These are phyloP conservation scores for Phyllosticta citriasiana DNA, from an alignment of 2,329 filamentous ascomycete species.

Conservation along the genomic window DNA sequence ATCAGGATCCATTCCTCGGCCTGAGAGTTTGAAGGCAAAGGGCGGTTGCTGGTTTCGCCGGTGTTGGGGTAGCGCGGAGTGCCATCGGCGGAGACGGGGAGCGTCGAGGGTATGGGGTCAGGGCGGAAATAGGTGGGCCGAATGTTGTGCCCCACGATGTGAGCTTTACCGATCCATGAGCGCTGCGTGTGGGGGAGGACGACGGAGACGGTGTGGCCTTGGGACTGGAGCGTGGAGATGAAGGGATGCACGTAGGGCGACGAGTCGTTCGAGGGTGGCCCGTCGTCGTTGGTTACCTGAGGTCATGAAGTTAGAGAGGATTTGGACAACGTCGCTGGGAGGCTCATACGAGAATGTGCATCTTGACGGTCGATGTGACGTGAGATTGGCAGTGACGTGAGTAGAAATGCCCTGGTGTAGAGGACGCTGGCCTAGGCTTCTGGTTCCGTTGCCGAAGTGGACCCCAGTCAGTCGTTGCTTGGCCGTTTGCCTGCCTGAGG, in stretches of 20 bases:
- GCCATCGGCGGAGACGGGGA: conserved; percentile 15
- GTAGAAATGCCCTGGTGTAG: neutral
- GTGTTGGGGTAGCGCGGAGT: conserved; percentile 26
- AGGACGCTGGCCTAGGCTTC: neutral
- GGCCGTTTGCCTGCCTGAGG: neutral
- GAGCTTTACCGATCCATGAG: conserved; percentile 97
- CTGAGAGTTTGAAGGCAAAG: conserved; percentile 21
- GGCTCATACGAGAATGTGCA: conserved; percentile 30
- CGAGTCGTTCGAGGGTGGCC: conserved; percentile 39
- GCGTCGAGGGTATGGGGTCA: conserved; percentile 35
- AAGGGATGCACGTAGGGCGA: conserved; percentile 41
- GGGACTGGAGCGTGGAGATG: conserved; percentile 40
- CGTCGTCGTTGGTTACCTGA: conserved; percentile 43
- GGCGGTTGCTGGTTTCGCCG: conserved; percentile 24
- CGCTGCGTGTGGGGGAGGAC: conserved; percentile 84
- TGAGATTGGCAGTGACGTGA: neutral
- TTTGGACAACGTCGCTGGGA: conserved; percentile 5
- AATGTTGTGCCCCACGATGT: conserved; percentile 83
- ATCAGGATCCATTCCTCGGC: conserved; percentile 42
- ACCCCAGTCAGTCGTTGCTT: neutral
- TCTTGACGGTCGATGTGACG: conserved; percentile 14
- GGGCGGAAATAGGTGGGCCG: conserved; percentile 77
- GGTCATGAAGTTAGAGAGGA: neutral
- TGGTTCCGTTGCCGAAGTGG: neutral
- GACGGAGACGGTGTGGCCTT: conserved; percentile 82